Conservation (phyloP, 2,329 filamentous ascomycete genomes). For the Chalaropsis ovoidea region DNA sequence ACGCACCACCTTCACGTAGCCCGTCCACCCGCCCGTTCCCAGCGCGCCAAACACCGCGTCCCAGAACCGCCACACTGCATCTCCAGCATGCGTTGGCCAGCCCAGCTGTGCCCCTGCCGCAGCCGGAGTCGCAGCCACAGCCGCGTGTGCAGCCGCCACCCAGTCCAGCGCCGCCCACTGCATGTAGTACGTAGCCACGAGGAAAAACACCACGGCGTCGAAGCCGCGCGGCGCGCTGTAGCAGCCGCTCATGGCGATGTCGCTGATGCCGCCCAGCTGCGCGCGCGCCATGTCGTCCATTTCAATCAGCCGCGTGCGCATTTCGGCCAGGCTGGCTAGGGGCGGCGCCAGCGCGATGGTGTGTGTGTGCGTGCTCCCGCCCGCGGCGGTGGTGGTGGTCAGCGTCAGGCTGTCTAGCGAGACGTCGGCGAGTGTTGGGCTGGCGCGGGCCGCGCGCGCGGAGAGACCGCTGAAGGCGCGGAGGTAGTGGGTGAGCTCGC, state of each 20-base stretch:
- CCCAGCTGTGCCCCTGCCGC: not conserved
- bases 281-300: conserved; percentile 52
- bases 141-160: conserved; percentile 1
- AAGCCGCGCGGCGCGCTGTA: conserved; percentile 35
- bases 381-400: conserved; percentile 43
- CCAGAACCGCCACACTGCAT: conserved; percentile 40
- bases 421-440: conserved; percentile 11
- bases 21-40: conserved; percentile 41
- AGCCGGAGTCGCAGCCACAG: not conserved
- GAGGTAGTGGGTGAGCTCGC: conserved; percentile 60
- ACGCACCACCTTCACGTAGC: conserved; percentile 50
- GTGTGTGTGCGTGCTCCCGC: conserved; percentile 33
- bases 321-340: conserved; percentile 56
- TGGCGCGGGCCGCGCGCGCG: not conserved
- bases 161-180: conserved; percentile 31
- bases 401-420: conserved; percentile 51
- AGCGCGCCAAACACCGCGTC: conserved; percentile 41
- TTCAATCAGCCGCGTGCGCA: conserved; percentile 58
- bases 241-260: conserved; percentile 34
- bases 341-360: conserved; percentile 59
- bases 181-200: conserved; percentile 40
- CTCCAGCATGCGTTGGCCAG: conserved; percentile 41
- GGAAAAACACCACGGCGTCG: conserved; percentile 37
- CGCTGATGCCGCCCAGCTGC: conserved; percentile 51
- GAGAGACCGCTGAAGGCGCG: conserved; percentile 13